phyloP scores from a whole-genome alignment of 2,329 filamentous ascomycete genomes.

The Xylariaceae sp. region DNA sequence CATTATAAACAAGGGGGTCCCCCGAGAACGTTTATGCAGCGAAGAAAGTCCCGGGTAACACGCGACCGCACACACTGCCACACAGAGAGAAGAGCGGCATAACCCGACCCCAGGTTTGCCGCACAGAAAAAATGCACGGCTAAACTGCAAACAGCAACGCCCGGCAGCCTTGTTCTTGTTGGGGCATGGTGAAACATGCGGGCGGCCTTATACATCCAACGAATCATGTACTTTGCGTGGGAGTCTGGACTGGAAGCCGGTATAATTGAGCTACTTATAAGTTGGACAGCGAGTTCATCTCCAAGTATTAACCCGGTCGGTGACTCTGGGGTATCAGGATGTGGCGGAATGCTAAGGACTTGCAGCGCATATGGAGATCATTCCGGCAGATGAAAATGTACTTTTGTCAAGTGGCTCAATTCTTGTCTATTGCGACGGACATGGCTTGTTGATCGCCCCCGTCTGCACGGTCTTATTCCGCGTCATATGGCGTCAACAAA shows the following conservation, averaged over 20 bases:
- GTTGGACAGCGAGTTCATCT: too few relatives aligned
- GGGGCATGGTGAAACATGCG: conserved; percentile 14
- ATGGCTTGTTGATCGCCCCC: not conserved
- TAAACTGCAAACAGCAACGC: conserved; percentile 12
- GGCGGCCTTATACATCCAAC: conserved; percentile 1
- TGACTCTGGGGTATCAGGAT: too few relatives aligned
- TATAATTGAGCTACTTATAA: too few relatives aligned
- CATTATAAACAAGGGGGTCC: too few relatives aligned
- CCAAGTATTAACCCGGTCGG: too few relatives aligned
- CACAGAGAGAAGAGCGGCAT: conserved; percentile 1
- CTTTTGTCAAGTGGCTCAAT: not conserved
- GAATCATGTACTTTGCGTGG: not conserved
- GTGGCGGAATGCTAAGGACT: too few relatives aligned
- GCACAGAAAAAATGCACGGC: not conserved
- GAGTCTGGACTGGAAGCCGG: too few relatives aligned
- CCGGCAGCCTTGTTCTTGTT: conserved; percentile 5
- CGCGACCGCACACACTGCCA: not conserved
- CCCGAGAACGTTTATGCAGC: not conserved
- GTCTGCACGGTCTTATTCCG: not conserved
- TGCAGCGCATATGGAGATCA: conserved; percentile 6
- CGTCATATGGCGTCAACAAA: too few relatives aligned
- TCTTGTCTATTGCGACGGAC: not conserved
- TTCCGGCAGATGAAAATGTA: not conserved
- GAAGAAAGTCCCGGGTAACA: not conserved
- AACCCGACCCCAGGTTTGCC: conserved; percentile 16